Evolutionary conservation across 257 asterid species (phyloP).

Genomic region (Parsonsia alboflavescens): DNA sequence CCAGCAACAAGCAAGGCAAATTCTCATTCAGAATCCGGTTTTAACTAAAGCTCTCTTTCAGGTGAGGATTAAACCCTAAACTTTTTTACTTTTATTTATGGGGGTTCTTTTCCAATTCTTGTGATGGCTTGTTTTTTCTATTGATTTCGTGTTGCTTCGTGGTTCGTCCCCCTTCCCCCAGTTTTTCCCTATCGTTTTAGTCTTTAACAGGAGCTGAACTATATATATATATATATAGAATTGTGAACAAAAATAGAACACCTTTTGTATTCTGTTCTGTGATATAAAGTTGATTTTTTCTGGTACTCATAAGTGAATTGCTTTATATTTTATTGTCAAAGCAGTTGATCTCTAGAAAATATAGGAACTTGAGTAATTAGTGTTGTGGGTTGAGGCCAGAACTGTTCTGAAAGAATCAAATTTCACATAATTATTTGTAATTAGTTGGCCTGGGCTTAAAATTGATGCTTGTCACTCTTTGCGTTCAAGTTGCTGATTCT

Average conservation of each 20-base stretch:
- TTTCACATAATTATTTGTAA: background rate
- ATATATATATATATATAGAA: no score
- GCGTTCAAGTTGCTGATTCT: background rate
- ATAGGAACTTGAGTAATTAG: background rate
- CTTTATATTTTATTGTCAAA: no score
- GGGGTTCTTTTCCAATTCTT: background rate
- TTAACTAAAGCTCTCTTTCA: slow-evolving; percentile 91
- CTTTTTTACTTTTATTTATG: background rate
- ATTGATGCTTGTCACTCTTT: background rate
- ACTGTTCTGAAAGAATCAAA: no score
- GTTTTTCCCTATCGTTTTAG: background rate
- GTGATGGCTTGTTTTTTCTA: background rate
- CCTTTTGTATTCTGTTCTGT: background rate
- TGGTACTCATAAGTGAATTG: background rate
- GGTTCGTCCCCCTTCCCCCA: background rate
- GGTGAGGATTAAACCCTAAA: slow-evolving; percentile 32
- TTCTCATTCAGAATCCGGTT: slow-evolving; percentile 83
- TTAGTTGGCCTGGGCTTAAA: background rate
- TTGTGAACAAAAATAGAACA: background rate
- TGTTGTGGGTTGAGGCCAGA: background rate
- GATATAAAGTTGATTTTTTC: background rate
- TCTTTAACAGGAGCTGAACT: background rate
- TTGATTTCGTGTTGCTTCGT: background rate
- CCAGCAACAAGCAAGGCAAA: slow-evolving; percentile 88
- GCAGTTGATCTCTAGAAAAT: background rate